These are phyloP conservation scores for Metschnikowia kofuensis DNA, from an alignment of 805 yeast genomes.

Conservation along the genomic window DNA sequence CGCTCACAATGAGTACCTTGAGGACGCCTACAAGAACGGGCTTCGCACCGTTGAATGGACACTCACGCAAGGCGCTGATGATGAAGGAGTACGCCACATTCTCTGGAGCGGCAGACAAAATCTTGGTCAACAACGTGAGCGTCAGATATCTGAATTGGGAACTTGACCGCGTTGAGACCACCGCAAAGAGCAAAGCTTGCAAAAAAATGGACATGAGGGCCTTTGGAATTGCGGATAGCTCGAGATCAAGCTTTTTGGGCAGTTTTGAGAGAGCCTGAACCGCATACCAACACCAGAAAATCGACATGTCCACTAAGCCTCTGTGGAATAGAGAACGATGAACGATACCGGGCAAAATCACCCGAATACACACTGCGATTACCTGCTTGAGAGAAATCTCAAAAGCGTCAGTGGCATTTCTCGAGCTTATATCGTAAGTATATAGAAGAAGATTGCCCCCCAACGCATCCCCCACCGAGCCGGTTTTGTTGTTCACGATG, in stretches of 20 bases:
- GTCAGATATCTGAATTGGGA: constrained; percentile 39
- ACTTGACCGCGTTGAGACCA: constrained; percentile 6
- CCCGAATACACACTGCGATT: constrained; percentile 23
- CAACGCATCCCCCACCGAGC: constrained; percentile 27
- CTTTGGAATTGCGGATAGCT: constrained; percentile 30
- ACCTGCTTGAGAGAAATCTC: constrained; percentile 18
- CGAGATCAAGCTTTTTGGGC: constrained; percentile 24
- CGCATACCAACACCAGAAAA: constrained; percentile 41
- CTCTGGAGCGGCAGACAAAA: constrained; percentile 59
- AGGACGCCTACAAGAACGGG: constrained; percentile 63
- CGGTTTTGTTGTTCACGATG: constrained; percentile 25
- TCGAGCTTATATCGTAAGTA: constrained; percentile 13
- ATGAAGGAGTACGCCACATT: constrained; percentile 56
- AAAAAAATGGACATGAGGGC: constrained; percentile 28
- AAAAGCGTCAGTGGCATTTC: constrained; percentile 1
- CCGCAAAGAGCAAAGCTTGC: constrained; percentile 27
- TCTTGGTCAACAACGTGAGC: constrained; percentile 61
- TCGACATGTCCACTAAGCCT: constrained; percentile 26
- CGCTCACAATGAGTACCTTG: constrained; percentile 54
- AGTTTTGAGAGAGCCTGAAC: constrained; percentile 19
- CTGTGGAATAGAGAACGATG: constrained; percentile 20
- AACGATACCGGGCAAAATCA: constrained; percentile 36
- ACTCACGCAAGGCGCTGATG: constrained; percentile 57
- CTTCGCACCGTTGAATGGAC: constrained; percentile 63
- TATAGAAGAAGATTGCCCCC: constrained; percentile 23